phyloP scores from a whole-genome alignment of 345 rosid species.

The Brassica napus region Da-Ae NC_063435.1:13688001-13688500 shows the following conservation, averaged over 20 bases:
- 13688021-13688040: slow-evolving; percentile 84
- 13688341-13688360: slow-evolving; percentile 70
- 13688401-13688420: slow-evolving; percentile 72
- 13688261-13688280: slow-evolving; percentile 73
- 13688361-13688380: slow-evolving; percentile 78
- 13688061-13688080: slow-evolving; percentile 78
- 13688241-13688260: slow-evolving; percentile 74
- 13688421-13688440: slow-evolving; percentile 75
- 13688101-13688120: slow-evolving; percentile 78
- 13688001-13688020: slow-evolving; percentile 68
- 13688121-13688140: slow-evolving; percentile 80
- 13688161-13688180: slow-evolving; percentile 80
- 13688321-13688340: slow-evolving; percentile 74
- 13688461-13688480: slow-evolving; percentile 88
- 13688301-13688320: slow-evolving; percentile 86
- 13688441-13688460: slow-evolving; percentile 66
- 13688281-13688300: slow-evolving; percentile 70
- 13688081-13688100: slow-evolving; percentile 62
- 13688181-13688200: slow-evolving; percentile 68
- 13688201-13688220: slow-evolving; percentile 89
- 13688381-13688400: slow-evolving; percentile 85
- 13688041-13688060: slow-evolving; percentile 62
- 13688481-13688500: slow-evolving; percentile 67
- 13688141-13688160: slow-evolving; percentile 84
- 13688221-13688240: slow-evolving; percentile 96